Base-by-base conservation (phyloP, 108 stramenopile species). In the Seminavis robusta region DNA sequence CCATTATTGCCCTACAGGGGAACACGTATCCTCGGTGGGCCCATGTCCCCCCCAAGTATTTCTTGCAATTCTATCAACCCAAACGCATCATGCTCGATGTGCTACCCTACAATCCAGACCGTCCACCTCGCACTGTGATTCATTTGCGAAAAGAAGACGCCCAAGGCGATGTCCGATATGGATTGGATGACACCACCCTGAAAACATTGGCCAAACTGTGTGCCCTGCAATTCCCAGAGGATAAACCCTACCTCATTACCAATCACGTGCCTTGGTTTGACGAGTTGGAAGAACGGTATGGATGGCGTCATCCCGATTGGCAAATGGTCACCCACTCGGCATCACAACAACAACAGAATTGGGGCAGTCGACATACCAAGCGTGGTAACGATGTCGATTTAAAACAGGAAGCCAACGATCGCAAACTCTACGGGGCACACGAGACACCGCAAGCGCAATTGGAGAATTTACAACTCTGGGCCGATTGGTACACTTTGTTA, bases 21-120 rank as follows among this genome's bases (percentile, higher is more conserved):
- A 79, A 79, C 39, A 79, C 77, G 3, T 79, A 79, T 49, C 77
- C 77, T 19, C 63, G 65, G 21, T 79, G 77, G 77, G 52, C 73
- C 1, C 20, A 11, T 11, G 44, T 49, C 3, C 52, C 67, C 11
- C 30, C 23, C 24, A 53, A 47, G 2, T 61, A 44, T 33, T 66
- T 65, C 52, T 26, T 19, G 4, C 30, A 33, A 13, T 29, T 37
- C 32, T 79, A 69, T 54, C 36, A 30, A 31, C 72, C 64, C 27
- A 69, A 54, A 1, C 23, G 15, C 1, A 32, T 17, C 8, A 24
- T 79, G 45, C 19, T 54, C 21, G 31, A 59, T 6, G 10, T 46
- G 1, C 32, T 78, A 21, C 72, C 72, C 0, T 78, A 42, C 15
- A n/a, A n/a, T n/a, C n/a, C n/a, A n/a, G 0, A 44, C 5, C 34